Base-by-base conservation (phyloP, 139 green algal species). In the Chlamydomonas incerta region DNA sequence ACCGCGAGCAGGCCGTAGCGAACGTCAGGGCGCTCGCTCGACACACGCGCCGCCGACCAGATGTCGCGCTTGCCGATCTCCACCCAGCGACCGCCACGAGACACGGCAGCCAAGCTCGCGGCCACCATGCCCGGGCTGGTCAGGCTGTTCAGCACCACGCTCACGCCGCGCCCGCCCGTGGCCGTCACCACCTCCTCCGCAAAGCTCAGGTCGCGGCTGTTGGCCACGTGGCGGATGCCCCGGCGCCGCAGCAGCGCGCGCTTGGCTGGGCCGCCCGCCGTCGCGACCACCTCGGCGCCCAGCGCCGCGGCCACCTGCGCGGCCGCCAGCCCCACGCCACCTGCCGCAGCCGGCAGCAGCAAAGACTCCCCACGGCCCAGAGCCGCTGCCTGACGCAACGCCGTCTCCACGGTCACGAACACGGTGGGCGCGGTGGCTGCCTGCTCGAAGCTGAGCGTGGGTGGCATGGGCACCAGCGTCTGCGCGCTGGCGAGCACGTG, bases 51-150 rank as follows among this genome's bases (percentile, higher is more conserved):
- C 0, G 88, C 68, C 70, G 87, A 93, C 92, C 92, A 97, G 72
- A 98, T 95, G 91, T 97, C 96, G 47, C 96, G 91, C 93, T 98
- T 98, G 83, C 91, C 93, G 84, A 98, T 98, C 89, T 98, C 96
- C 46, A 96, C 91, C 80, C 98, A 91, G 1, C 82, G 72, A 1
- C 93, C 96, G 65, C 92, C 94, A 3, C 17, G 35, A n/a, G 37
- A 66, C 57, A 98, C 68, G 11, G 74, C n/a, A 15, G 95, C 86
- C 60, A 97, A 71, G 13, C 91, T 93, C 18, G 88, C 94, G 0
- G 85, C 87, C 58, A 98, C 93, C 91, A 96, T 95, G 83, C 95
- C 95, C n/a, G 93, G 90, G 63, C 90, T 96, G 65, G 95, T 98
- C 88, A 98, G 87, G 34, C 88, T 94, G 92, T 98, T 98, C 31